Evolutionary conservation across 441 rosid species (phyloP).

Genomic region (Omphalea diandra): DNA sequence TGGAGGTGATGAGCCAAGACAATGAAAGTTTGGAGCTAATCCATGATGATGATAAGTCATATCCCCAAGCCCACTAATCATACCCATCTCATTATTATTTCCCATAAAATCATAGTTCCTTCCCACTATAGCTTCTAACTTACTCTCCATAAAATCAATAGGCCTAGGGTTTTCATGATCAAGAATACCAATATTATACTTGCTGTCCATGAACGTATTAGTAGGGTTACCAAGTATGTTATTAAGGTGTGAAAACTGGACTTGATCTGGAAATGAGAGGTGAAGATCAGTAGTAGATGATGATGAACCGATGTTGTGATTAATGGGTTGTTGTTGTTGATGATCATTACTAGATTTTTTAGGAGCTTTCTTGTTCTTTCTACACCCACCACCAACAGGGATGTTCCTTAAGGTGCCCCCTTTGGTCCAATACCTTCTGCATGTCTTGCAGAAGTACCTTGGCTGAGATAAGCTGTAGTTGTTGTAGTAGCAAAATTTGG

Average conservation of each 20-base stretch:
- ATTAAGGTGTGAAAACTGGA: slow-evolving; percentile 55
- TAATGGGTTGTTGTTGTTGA: slow-evolving; percentile 20
- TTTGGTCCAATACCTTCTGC: slow-evolving; percentile 97
- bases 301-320: slow-evolving; percentile 37
- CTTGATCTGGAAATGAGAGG: slow-evolving; percentile 52
- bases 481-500: slow-evolving; percentile 96
- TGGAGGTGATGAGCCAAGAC: slow-evolving; percentile 38
- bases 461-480: slow-evolving; percentile 98
- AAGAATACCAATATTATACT: slow-evolving; percentile 44
- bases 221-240: slow-evolving; percentile 31
- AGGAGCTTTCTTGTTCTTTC: slow-evolving; percentile 73
- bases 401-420: slow-evolving; percentile 91
- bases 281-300: slow-evolving; percentile 63
- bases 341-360: slow-evolving; percentile 38
- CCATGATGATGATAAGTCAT: slow-evolving; percentile 31
- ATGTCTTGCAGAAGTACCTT: slow-evolving; percentile 93
- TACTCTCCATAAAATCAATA: slow-evolving; percentile 71
- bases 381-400: slow-evolving; percentile 95
- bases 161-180: slow-evolving; percentile 52
- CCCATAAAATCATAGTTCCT: slow-evolving; percentile 65
- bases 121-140: slow-evolving; percentile 56
- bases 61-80: slow-evolving; percentile 48
- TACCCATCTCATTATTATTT: slow-evolving; percentile 44
- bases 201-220: slow-evolving; percentile 55
- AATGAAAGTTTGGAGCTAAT: slow-evolving; percentile 35